Conservation (phyloP, 352 stramenopile genomes). For the Globisporangium okanoganense region DNA sequence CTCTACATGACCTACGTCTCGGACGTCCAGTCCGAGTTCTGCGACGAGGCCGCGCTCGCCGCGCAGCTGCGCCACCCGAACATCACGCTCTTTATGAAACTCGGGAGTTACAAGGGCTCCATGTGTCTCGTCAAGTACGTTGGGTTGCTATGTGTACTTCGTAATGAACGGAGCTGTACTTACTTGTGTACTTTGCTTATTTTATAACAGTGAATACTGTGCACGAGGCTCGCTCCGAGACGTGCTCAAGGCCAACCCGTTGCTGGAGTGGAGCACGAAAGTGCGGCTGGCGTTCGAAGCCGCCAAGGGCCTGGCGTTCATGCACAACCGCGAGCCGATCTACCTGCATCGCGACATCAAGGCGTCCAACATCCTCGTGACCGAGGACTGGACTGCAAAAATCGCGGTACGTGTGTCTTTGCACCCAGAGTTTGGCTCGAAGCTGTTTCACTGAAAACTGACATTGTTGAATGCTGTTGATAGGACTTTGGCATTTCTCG, state of each 20-base stretch:
- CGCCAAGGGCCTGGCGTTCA: conserved; percentile 70
- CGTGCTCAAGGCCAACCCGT: conserved; percentile 49
- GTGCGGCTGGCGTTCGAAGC: conserved; percentile 63
- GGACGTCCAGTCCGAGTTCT: conserved; percentile 57
- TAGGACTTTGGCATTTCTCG: conserved; percentile 66
- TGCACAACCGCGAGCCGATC: conserved; percentile 73
- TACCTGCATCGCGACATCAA: conserved; percentile 77
- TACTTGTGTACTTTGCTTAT: conserved; percentile 10
- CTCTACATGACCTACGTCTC: conserved; percentile 69
- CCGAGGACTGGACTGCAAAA: conserved; percentile 68
- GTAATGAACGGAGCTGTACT: conserved; percentile 10
- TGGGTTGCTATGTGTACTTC: not conserved
- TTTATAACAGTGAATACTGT: conserved; percentile 56
- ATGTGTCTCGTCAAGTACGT: conserved; percentile 77
- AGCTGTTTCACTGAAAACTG: not conserved
- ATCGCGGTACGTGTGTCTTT: conserved; percentile 30
- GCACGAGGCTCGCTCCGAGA: conserved; percentile 57
- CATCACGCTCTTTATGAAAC: conserved; percentile 75
- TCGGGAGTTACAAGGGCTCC: conserved; percentile 55
- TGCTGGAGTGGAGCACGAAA: conserved; percentile 68
- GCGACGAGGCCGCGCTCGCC: conserved; percentile 60
- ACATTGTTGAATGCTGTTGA: no score
- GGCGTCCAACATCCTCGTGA: conserved; percentile 72
- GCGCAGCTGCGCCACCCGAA: conserved; percentile 66
- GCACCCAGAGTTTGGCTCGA: not conserved